Conservation (phyloP, 1,139 yeast genomes). For the Kodamaea sp. region DNA sequence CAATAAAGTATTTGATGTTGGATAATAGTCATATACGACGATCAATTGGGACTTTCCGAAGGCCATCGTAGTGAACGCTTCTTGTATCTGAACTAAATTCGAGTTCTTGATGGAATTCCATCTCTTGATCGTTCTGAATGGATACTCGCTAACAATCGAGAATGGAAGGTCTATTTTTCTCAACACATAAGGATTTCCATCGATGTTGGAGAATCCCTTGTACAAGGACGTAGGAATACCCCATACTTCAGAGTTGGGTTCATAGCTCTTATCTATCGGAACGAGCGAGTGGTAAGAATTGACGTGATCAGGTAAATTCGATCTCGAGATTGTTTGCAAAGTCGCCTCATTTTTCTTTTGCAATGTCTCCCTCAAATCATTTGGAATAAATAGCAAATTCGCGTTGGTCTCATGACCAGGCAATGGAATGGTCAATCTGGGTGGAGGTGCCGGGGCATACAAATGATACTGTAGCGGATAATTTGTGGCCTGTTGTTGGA, state of each 20-base stretch:
- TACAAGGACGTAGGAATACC: slow-evolving; percentile 66
- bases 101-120: slow-evolving; percentile 60
- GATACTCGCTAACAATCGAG: slow-evolving; percentile 54
- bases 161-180: slow-evolving; percentile 62
- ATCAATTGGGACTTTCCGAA: slow-evolving; percentile 67
- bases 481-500: slow-evolving; percentile 22
- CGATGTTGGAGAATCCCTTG: slow-evolving; percentile 76
- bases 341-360: slow-evolving; percentile 81
- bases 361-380: slow-evolving; percentile 68
- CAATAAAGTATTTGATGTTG: slow-evolving; percentile 58
- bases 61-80: slow-evolving; percentile 85
- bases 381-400: slow-evolving; percentile 69
- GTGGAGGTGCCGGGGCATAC: slow-evolving; percentile 89
- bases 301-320: slow-evolving; percentile 73
- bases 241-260: slow-evolving; percentile 54
- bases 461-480: slow-evolving; percentile 83
- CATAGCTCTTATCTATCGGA: slow-evolving; percentile 71
- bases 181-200: slow-evolving; percentile 77
- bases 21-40: slow-evolving; percentile 61
- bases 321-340: slow-evolving; percentile 61
- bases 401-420: slow-evolving; percentile 71
- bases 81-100: slow-evolving; percentile 67
- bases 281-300: slow-evolving; percentile 83
- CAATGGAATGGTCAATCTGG: slow-evolving; percentile 59
- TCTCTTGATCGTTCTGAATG: slow-evolving; percentile 37